These are phyloP conservation scores for Corymbia maculata DNA, from an alignment of 345 rosid species.

Conservation along the genomic window DNA sequence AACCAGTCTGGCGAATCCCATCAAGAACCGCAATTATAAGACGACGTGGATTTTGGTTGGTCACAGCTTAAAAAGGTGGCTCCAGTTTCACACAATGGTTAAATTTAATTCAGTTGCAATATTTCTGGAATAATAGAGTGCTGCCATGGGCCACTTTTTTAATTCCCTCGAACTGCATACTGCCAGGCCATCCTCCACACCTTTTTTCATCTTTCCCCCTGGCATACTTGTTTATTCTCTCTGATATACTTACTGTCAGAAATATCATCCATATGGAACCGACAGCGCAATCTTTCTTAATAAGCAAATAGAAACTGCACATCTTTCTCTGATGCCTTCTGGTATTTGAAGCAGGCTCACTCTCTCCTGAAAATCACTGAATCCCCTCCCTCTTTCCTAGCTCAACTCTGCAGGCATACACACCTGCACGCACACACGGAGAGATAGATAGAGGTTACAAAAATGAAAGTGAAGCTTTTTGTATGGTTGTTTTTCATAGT, in stretches of 20 bases:
- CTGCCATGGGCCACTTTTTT: not conserved
- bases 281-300: not conserved
- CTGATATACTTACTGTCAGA: not conserved
- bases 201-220: not conserved
- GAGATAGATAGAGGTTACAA: not conserved
- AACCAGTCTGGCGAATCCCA: not conserved
- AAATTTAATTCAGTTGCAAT: not conserved
- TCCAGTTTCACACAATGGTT: not conserved
- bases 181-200: not conserved
- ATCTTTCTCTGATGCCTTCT: not conserved
- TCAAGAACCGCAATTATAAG: not conserved
- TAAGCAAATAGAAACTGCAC: not conserved
- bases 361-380: not conserved
- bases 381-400: not conserved
- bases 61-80: not conserved
- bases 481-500: slow-evolving; percentile 6
- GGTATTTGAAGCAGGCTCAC: not conserved
- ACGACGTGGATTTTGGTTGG: not conserved
- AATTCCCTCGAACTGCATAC: not conserved
- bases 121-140: not conserved
- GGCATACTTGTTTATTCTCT: not conserved
- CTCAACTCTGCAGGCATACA: not conserved
- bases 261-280: not conserved
- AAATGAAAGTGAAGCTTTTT: slow-evolving; percentile 7
- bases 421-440: not conserved